Percentiles rank a stretch among this genome's conserved stretches.
Evolutionary conservation across 257 asterid genomes (phyloP).

Genomic region (Solanum sitiens): DNA sequence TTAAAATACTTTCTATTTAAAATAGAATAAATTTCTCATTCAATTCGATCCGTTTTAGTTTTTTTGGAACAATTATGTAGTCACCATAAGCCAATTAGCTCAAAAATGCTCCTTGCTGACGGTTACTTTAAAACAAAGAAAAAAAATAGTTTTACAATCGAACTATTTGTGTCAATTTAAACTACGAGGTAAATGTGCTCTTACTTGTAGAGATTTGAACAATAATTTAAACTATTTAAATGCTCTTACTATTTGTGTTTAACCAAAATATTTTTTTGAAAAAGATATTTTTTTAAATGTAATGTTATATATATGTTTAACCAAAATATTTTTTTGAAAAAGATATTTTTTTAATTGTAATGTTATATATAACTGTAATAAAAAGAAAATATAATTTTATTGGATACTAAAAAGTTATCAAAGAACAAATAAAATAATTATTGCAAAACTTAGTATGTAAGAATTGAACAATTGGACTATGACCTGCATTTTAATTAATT

Average conservation of each 20-base stretch:
- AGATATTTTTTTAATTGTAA: no score
- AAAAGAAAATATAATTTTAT: neutral
- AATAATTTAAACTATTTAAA: no score
- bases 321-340: accelerated
- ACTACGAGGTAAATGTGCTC: neutral
- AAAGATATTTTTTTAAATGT: no score
- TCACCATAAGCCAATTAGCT: neutral
- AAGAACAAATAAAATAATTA: no score
- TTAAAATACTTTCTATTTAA: neutral
- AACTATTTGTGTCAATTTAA: no score
- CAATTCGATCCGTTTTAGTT: neutral
- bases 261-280: accelerated
- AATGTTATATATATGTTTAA: no score
- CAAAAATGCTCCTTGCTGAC: neutral
- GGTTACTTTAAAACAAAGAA: neutral
- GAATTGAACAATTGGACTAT: neutral
- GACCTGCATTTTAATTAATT: neutral
- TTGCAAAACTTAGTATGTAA: neutral
- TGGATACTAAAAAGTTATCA: neutral
- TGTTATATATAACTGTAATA: no score
- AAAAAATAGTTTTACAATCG: no score
- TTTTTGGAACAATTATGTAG: neutral
- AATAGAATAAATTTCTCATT: neutral
- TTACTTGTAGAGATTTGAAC: no score
- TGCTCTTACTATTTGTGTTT: no score